Percentiles rank a stretch among this genome's conserved stretches.
Evolutionary conservation across 2,329 filamentous ascomycete genomes (phyloP).

Genomic region (Orbilia oligospora): DNA sequence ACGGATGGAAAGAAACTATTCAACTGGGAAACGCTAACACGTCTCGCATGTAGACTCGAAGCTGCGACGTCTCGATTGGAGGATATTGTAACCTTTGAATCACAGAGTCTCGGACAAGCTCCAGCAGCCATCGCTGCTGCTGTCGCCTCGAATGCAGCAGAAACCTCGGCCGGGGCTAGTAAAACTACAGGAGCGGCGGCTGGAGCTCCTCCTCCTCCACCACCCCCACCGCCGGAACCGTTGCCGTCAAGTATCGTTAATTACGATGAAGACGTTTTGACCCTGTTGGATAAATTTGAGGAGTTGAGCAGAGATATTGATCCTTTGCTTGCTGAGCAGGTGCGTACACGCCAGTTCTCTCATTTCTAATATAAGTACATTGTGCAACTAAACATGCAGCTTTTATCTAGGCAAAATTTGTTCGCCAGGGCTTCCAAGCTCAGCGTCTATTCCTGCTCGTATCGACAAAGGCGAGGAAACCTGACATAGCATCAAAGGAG

Average conservation of each 20-base stretch:
- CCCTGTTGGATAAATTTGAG: conserved; percentile 82
- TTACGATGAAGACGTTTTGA: conserved; percentile 83
- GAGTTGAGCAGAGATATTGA: conserved; percentile 83
- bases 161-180: conserved; percentile 65
- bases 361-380: not conserved
- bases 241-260: conserved; percentile 86
- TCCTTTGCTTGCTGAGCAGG: conserved; percentile 83
- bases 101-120: conserved; percentile 69
- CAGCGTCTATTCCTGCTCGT: conserved; percentile 91
- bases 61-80: conserved; percentile 95
- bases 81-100: conserved; percentile 85
- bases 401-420: conserved; percentile 63
- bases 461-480: conserved; percentile 92
- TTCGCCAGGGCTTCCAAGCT: conserved; percentile 76
- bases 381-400: not conserved
- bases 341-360: conserved; percentile 66
- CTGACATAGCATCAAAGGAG: conserved; percentile 77
- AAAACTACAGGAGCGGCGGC: conserved; percentile 69
- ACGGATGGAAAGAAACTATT: not conserved
- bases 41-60: conserved; percentile 80
- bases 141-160: conserved; percentile 65
- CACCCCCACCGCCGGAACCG: conserved; percentile 70
- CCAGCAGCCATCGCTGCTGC: conserved; percentile 68
- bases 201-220: conserved; percentile 61
- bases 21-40: conserved; percentile 48